Conservation (phyloP, 2,329 filamentous ascomycete species). For the Calonectria pauciramosa region DNA sequence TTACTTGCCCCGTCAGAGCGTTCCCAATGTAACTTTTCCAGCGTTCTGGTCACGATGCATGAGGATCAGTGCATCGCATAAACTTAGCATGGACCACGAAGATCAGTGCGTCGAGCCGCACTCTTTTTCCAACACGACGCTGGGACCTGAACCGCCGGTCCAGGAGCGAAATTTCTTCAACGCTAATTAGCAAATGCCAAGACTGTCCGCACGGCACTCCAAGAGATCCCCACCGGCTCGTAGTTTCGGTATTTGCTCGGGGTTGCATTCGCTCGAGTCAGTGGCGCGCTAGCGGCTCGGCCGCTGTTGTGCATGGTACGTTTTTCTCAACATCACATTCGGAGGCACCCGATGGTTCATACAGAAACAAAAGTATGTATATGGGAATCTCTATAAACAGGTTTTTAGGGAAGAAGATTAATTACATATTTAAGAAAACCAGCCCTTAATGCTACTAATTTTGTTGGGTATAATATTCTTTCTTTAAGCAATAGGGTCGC, state of each 20-base stretch:
- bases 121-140: neutral
- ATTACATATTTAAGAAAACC: constrained; percentile 4
- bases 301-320: neutral
- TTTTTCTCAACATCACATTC: neutral
- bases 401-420: neutral
- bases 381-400: constrained; percentile 2
- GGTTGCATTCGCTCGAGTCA: constrained; percentile 1
- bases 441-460: neutral
- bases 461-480: neutral
- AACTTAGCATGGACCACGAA: neutral
- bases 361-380: constrained; percentile 7
- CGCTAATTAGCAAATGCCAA: constrained; percentile 12
- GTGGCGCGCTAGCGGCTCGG: neutral
- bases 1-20: neutral
- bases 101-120: constrained; percentile 5
- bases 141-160: neutral
- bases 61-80: neutral
- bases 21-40: constrained; percentile 8
- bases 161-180: constrained; percentile 2
- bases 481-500: constrained; percentile 45
- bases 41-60: constrained; percentile 9
- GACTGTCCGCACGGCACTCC: neutral
- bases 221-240: neutral
- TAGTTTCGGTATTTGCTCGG: constrained; percentile 10
- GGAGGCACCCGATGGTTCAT: neutral